Percentiles rank a stretch among this genome's conserved stretches.
Evolutionary conservation across 352 stramenopile genomes (phyloP).

Genomic region (Salisapilia sapeloensis): DNA sequence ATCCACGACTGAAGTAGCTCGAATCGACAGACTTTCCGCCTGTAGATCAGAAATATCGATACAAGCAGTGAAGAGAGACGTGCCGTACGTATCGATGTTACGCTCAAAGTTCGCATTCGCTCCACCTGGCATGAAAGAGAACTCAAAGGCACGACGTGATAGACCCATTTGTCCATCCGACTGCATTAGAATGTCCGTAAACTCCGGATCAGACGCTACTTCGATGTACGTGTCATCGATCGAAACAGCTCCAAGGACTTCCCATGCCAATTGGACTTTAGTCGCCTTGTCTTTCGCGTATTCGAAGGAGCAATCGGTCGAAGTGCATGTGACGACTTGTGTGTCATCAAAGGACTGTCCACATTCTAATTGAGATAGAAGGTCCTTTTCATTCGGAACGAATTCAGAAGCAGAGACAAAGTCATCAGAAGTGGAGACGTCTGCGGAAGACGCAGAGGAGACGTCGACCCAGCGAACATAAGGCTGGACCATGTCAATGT

Average conservation of each 20-base stretch:
- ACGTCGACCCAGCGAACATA: slow-evolving; percentile 78
- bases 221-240: slow-evolving; percentile 60
- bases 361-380: slow-evolving; percentile 36
- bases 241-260: slow-evolving; percentile 57
- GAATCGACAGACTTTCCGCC: slow-evolving; percentile 30
- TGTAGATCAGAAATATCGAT: slow-evolving; percentile 15
- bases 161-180: background rate
- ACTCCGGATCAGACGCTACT: slow-evolving; percentile 28
- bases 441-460: background rate
- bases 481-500: slow-evolving; percentile 91
- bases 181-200: slow-evolving; percentile 7
- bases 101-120: slow-evolving; percentile 8
- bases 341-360: slow-evolving; percentile 13
- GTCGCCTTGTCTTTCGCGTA: slow-evolving; percentile 6
- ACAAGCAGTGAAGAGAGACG: slow-evolving; percentile 54
- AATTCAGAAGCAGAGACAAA: slow-evolving; percentile 1
- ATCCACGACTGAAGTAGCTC: slow-evolving; percentile 49
- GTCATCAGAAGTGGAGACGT: background rate
- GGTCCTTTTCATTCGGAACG: slow-evolving; percentile 2
- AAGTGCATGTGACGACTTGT: slow-evolving; percentile 30
- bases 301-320: slow-evolving; percentile 14
- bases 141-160: slow-evolving; percentile 7
- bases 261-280: slow-evolving; percentile 58
- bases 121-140: slow-evolving; percentile 23
- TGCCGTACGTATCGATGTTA: slow-evolving; percentile 30